Base-by-base conservation (phyloP, 768 basidiomycete genomes). In the Pulveroboletus sp. region DNA sequence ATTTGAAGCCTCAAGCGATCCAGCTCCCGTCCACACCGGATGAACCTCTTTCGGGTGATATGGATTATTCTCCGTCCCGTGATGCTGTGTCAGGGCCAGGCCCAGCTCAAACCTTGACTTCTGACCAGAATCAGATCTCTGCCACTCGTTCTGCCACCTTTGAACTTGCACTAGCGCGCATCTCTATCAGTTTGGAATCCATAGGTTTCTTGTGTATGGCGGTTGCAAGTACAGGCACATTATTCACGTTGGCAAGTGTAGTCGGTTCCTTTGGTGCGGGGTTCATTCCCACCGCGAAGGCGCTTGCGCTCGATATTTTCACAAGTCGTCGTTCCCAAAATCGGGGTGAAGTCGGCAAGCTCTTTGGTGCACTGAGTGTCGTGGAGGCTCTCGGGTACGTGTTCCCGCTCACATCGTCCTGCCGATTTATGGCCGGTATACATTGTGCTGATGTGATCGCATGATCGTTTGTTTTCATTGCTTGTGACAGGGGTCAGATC, bases 361-460 rank as follows among this genome's bases (percentile, higher is more conserved):
- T 96, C 16, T 93, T 93, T 60, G 93, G 90, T 12, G 90, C 82
- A 4, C 56, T 93, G 49, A 82, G 84, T 48, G 86, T 93, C 24
- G 56, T 91, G 4, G 80, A 86, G 53, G 81, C 86, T 6, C 61
- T 91, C 10, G 74, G 82, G 81, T 85, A 56, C 39, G 73, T 42
- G 17, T 52, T 45, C 9, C 4, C 19, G 5, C 46, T 38, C 16
- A n/a, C 6, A 2, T 13, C n/a, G 6, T 7, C 9, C 39, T 31
- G 24, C n/a, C 12, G 8, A 22, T 23, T 22, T 16, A 11, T 31
- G 6, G 20, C n/a, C 13, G 11, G 11, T 17, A 19, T 10, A 11
- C 11, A 11, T 17, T 26, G 24, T n/a, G 26, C 26, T 41, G 13
- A n/a, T 24, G 29, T 17, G 29, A n/a, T 37, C n/a, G 34, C 34